Evolutionary conservation across 73 alveolate genomes (phyloP), one percentile per base, ranked within the genome.

Genomic region (Paramecium pentaurelia): DNA sequence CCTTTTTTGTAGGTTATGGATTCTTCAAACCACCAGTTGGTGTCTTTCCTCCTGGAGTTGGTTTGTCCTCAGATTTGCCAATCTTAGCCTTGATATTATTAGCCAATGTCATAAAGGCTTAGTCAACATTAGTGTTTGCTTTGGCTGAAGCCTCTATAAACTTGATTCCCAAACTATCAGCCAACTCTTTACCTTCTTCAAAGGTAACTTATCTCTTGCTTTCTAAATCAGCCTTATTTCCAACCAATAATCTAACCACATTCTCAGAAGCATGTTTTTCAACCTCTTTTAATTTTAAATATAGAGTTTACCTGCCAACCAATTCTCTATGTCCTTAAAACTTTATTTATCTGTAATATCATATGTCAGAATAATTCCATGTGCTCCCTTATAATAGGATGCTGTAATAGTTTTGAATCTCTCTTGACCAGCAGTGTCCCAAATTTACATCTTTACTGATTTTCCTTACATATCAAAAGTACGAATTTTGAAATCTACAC

Each of bases 341-440:
- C 97, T 92, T 30, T 93, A 70, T 54, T 27, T 45, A 30, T 93
- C 88, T 75, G 95, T 91, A 45, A 95, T 60, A 93, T 96, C 99
- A 92, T 94, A 96, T 71, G 96, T 94, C 10, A 96, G 59, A 80
- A 96, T 94, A 59, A 95, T 94, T 9, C 99, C 97, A 77, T 95
- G 97, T 45, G 98, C 96, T 73, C 96, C 97, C 49, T 95, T 92
- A 94, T 92, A 96, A 93, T 95, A 96, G 71, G 96, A 88, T 92
- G 95, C 92, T 44, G 97, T 96, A 22, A 96, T 92, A 3, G 98
- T 93, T 71, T 93, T 95, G 94, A 94, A 96, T 92, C 94, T 60
- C 58, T 94, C 97, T 64, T 93, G 73, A 9, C 97, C 97, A 12
- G 97, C 95, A 16, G 94, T 88, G 59, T 88, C 94, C 94, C 94